These are phyloP conservation scores for Xylaria cubensis DNA, from an alignment of 495 filamentous ascomycete species.

Conservation along the genomic window DNA sequence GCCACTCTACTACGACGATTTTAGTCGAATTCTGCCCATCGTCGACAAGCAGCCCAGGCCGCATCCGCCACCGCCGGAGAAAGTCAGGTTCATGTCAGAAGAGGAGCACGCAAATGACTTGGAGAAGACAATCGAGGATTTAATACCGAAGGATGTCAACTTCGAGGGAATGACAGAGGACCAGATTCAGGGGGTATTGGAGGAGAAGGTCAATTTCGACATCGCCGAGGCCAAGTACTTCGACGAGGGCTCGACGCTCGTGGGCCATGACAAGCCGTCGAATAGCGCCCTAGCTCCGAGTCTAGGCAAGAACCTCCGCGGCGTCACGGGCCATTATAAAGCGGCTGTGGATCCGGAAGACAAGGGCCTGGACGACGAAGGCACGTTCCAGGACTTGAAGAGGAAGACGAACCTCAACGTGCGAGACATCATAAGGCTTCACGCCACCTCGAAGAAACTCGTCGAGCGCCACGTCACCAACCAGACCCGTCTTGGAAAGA, in stretches of 20 bases:
- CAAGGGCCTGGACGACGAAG: conserved; percentile 48
- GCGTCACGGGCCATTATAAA: conserved; percentile 57
- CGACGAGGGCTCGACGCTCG: conserved; percentile 49
- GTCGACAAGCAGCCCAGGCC: conserved; percentile 63
- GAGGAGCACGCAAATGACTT: conserved; percentile 58
- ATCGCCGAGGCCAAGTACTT: conserved; percentile 46
- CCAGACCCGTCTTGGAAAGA: conserved; percentile 95
- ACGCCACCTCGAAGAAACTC: conserved; percentile 66
- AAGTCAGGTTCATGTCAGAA: conserved; percentile 65
- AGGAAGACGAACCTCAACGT: conserved; percentile 71
- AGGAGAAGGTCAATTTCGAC: conserved; percentile 31
- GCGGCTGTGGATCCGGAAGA: conserved; percentile 51
- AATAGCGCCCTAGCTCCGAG: conserved; percentile 51
- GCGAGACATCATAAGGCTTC: conserved; percentile 54
- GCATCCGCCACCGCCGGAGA: conserved; percentile 56
- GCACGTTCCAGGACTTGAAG: conserved; percentile 60
- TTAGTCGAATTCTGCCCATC: conserved; percentile 74
- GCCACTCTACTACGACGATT: conserved; percentile 84
- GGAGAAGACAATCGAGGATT: conserved; percentile 61
- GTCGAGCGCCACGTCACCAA: conserved; percentile 79
- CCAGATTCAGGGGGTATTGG: conserved; percentile 33
- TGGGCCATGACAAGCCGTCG: conserved; percentile 39
- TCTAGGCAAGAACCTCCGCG: conserved; percentile 52
- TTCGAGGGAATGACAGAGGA: conserved; percentile 40
- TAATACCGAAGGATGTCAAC: conserved; percentile 56